Conservation (phyloP, 176 grass and related monocot species). For the Musa schizocarpa region DNA sequence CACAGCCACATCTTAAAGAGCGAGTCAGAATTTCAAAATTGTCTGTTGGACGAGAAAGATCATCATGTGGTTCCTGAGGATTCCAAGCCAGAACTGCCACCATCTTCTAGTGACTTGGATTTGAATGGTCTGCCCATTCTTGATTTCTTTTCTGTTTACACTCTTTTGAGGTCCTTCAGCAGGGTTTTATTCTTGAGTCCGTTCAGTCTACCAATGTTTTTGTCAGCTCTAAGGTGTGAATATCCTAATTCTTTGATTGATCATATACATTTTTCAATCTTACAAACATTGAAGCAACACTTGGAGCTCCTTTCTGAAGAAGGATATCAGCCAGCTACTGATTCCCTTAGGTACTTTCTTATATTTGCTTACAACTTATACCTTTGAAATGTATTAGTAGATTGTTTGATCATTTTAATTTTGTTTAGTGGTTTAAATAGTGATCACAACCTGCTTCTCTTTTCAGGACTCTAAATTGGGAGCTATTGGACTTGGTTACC, state of each 20-base stretch:
- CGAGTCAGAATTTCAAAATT: slow-evolving; percentile 12
- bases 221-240: slow-evolving; percentile 33
- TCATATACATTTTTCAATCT: slow-evolving; percentile 73
- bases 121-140: slow-evolving; percentile 55
- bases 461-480: slow-evolving; percentile 93
- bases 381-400: neutral
- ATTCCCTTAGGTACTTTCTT: slow-evolving; percentile 66
- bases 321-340: slow-evolving; percentile 55
- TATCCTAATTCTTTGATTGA: slow-evolving; percentile 68
- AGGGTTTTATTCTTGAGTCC: slow-evolving; percentile 71
- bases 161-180: slow-evolving; percentile 76
- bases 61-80: slow-evolving; percentile 22
- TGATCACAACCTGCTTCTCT: slow-evolving; percentile 17
- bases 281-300: slow-evolving; percentile 66
- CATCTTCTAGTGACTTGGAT: slow-evolving; percentile 55
- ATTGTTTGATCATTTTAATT: neutral
- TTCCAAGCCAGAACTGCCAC: slow-evolving; percentile 52
- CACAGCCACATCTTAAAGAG: slow-evolving; percentile 23
- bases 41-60: slow-evolving; percentile 27
- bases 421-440: slow-evolving; percentile 2
- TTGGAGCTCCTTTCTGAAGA: slow-evolving; percentile 59
- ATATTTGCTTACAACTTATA: neutral
- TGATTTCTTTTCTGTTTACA: slow-evolving; percentile 78
- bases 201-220: slow-evolving; percentile 58
- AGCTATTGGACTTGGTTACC: slow-evolving; percentile 78